Base-by-base conservation (phyloP, 2,329 filamentous ascomycete genomes). In the Fusarium haematococcum region DNA sequence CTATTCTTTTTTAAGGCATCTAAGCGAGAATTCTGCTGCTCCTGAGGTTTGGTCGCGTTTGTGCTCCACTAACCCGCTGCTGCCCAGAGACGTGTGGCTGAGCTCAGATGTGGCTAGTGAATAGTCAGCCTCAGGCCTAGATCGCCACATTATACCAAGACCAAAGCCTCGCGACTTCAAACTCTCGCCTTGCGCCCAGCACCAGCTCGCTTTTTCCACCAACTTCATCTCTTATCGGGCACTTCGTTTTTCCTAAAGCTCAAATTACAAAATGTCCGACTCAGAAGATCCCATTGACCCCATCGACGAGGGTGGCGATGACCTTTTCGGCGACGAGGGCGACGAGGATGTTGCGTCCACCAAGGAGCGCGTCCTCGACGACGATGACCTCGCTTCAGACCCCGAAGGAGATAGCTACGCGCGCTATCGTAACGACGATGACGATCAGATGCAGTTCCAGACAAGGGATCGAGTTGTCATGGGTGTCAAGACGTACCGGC, bases 401-500 rank as follows among this genome's bases (percentile, higher is more conserved):
- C 83, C 82, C 32, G 87, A 87, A 57, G 85, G 81, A 18, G 85
- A 84, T 54, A 84, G 84, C 23, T 83, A 84, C 48, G 71, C 78
- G 70, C 75, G 83, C 75, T 71, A 84, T 13, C 83, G 85, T 33
- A 84, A 86, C n/a, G 85, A 86, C 7, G 83, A 85, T 13, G 83
- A 85, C 11, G 85, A 86, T 16, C 85, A 86, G 60, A 82, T 82
- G 58, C 82, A 84, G 64, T 84, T 86, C 65, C 85, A 84, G 76
- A 87, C 86, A 23, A 85, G 86, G 70, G 85, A 90, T 74, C 88
- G 88, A 74, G 85, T 90, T 62, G 88, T 93, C 63, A 88, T 91
- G 83, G 90, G 91, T 61, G 85, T 92, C 56, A 88, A 90, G 56
- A 84, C 95, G 56, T 91, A 89, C 77, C 89, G 93, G 54, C 94